Evolutionary conservation across 2,329 filamentous ascomycete species (phyloP), one percentile per base, ranked within the genome.

Genomic region (Pseudocercospora pini-densiflorae): DNA sequence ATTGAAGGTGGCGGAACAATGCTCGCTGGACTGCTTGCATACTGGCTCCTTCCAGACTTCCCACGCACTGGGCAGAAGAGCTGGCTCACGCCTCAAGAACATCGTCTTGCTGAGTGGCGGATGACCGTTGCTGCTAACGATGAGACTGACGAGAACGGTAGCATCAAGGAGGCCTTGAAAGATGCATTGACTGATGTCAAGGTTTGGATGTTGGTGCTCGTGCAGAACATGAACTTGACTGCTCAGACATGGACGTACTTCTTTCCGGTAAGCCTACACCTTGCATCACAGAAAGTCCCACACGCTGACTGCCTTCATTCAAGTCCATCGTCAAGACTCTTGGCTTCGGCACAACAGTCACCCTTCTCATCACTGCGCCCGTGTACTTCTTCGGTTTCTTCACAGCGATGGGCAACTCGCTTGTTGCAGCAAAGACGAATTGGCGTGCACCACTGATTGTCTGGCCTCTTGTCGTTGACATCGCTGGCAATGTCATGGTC

Each of bases 201-300:
- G 27, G 62, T 64, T 1, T 60, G 43, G 55, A 19, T 36, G 45
- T 16, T 60, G 1, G 55, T 64, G 6, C 19, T 60, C 7, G 29
- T 60, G 8, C 62, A 53, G 27, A 60, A 53, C 19, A 54, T 64
- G 62, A 29, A 40, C 9, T 21, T 54, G 16, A 64, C 40, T 9
- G 55, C 62, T 12, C 27, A 60, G 45, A 64, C 62, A 3, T 64
- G 62, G 54, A 64, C 55, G n/a, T 51, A 47, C 5, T 64, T 64
- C 54, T 64, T 64, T 29, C 55, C 40, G 27, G 53, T n/a, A 29
- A n/a, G 27, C 7, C 27, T 31, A 10, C 14, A 27, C 5, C 5
- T 27, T 27, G 24, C 24, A 27, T 27, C 24, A 27, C 24, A 3
- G 24, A 2, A 27, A 5, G 24, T 5, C n/a, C n/a, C n/a, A n/a